phyloP scores from a whole-genome alignment of 495 filamentous ascomycete species.

The Penicillium atrosanguineum region DNA sequence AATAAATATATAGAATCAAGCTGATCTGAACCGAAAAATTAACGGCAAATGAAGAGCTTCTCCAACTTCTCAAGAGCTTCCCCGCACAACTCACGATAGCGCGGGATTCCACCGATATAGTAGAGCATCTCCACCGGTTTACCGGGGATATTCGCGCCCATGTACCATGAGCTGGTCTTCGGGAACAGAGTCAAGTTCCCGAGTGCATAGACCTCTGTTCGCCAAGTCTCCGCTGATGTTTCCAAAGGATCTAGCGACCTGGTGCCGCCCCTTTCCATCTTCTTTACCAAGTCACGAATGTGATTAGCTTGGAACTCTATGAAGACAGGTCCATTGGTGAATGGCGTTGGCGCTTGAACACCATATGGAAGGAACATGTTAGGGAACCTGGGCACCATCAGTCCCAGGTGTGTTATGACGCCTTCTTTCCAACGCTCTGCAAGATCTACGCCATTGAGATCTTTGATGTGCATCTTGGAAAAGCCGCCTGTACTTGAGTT shows the following conservation, averaged over 20 bases:
- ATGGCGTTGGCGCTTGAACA: slow-evolving; percentile 48
- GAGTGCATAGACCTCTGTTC: slow-evolving; percentile 32
- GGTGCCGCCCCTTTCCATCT: slow-evolving; percentile 40
- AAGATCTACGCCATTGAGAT: slow-evolving; percentile 36
- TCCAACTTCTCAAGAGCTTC: slow-evolving; percentile 3
- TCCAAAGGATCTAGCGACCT: slow-evolving; percentile 37
- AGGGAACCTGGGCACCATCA: slow-evolving; percentile 45
- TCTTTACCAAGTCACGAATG: slow-evolving; percentile 45
- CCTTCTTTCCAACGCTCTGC: slow-evolving; percentile 45
- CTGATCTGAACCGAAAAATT: neutral
- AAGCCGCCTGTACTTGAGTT: slow-evolving; percentile 50
- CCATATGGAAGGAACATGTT: slow-evolving; percentile 54
- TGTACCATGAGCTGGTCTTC: slow-evolving; percentile 31
- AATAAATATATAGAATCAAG: neutral
- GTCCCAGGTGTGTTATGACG: slow-evolving; percentile 47
- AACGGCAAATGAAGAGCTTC: neutral
- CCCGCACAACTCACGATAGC: slow-evolving; percentile 13
- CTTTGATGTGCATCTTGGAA: slow-evolving; percentile 44
- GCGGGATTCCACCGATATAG: slow-evolving; percentile 25
- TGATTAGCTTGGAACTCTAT: slow-evolving; percentile 49
- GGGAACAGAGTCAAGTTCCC: slow-evolving; percentile 45
- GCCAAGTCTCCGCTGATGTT: slow-evolving; percentile 48
- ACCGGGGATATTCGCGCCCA: slow-evolving; percentile 45
- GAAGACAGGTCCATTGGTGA: slow-evolving; percentile 49
- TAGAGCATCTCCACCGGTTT: slow-evolving; percentile 45